Conservation (phyloP, 306 rosid genomes). For the Adenanthera pavonina region DNA sequence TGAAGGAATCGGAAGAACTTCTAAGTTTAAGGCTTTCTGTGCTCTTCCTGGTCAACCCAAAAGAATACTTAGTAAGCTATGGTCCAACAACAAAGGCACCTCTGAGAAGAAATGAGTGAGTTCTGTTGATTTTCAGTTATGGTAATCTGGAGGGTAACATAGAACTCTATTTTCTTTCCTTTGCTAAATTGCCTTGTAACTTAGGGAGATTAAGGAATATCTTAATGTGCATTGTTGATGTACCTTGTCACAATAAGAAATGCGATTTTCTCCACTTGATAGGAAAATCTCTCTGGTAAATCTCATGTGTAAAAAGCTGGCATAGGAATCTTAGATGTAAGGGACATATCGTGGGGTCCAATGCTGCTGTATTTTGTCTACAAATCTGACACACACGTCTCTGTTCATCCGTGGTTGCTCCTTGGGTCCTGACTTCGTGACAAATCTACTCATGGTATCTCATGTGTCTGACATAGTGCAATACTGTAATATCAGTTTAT, state of each 20-base stretch:
- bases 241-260: slow-evolving; percentile 72
- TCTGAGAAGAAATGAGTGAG: slow-evolving; percentile 74
- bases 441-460: slow-evolving; percentile 44
- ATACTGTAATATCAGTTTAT: slow-evolving; percentile 46
- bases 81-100: slow-evolving; percentile 76
- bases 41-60: slow-evolving; percentile 83
- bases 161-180: slow-evolving; percentile 47
- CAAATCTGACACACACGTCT: slow-evolving; percentile 62
- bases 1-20: slow-evolving; percentile 61
- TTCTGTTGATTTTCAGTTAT: slow-evolving; percentile 48
- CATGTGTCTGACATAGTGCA: slow-evolving; percentile 48
- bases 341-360: slow-evolving; percentile 69
- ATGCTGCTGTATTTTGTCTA: slow-evolving; percentile 58
- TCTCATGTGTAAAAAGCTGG: slow-evolving; percentile 46
- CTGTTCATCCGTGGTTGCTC: slow-evolving; percentile 51
- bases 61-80: slow-evolving; percentile 87
- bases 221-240: slow-evolving; percentile 72
- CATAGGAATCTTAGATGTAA: slow-evolving; percentile 62
- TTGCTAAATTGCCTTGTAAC: slow-evolving; percentile 53
- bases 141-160: slow-evolving; percentile 59
- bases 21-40: slow-evolving; percentile 68
- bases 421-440: slow-evolving; percentile 51
- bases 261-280: slow-evolving; percentile 51
- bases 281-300: slow-evolving; percentile 54
- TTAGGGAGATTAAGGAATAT: slow-evolving; percentile 67